These are phyloP conservation scores for Flaveria sonorensis DNA, from an alignment of 129 eudicot species.

Conservation along the genomic window DNA sequence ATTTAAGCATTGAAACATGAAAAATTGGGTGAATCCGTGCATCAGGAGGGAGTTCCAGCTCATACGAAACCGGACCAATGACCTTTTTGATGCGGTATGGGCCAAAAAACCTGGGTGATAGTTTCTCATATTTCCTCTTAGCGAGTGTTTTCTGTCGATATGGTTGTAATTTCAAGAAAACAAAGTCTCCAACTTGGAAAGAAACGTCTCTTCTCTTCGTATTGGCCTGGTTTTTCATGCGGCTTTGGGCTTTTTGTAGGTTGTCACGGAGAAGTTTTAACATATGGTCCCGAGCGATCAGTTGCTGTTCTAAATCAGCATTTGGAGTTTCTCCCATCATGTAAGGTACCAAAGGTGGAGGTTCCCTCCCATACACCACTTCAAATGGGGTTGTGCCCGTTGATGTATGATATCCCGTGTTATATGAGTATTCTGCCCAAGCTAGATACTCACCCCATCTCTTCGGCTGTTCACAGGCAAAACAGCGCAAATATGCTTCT, in stretches of 20 bases:
- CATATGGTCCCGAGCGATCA: too few species aligned
- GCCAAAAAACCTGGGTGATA: not conserved
- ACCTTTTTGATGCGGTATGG: too few species aligned
- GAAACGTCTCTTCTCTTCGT: not conserved
- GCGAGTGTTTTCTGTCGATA: not conserved
- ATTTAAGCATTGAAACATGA: too few species aligned
- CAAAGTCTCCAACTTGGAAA: not conserved
- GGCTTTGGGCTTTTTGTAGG: not conserved
- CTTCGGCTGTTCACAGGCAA: not conserved
- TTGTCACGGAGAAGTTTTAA: not conserved
- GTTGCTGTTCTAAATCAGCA: not conserved
- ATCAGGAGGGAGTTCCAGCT: too few species aligned
- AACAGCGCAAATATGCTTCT: too few species aligned
- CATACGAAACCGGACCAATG: not conserved
- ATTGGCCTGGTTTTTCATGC: conserved; percentile 4
- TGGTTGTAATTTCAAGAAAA: not conserved
- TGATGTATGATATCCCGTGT: not conserved
- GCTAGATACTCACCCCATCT: not conserved
- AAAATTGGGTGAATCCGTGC: too few species aligned
- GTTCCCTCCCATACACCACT: not conserved
- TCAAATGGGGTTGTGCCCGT: not conserved
- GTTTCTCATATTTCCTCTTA: not conserved
- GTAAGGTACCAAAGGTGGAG: not conserved
- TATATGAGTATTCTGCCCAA: not conserved
- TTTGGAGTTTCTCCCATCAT: not conserved